phyloP scores from a whole-genome alignment of 805 yeast genomes.

The Wickerhamomyces chaumierensis region DNA sequence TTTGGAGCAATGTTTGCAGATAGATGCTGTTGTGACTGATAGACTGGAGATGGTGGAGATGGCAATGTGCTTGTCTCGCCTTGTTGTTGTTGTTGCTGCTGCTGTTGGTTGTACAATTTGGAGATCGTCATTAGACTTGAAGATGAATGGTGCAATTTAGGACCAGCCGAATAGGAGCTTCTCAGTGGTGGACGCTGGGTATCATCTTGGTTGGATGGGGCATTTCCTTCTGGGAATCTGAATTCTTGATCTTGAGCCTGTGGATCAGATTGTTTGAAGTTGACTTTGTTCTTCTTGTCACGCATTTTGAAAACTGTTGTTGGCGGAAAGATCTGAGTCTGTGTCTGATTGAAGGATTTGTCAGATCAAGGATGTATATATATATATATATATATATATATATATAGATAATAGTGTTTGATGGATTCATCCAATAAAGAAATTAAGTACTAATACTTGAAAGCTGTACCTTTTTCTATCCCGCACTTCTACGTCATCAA shows the following conservation, averaged over 20 bases:
- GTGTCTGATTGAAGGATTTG: too few species aligned
- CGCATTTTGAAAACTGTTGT: too few species aligned
- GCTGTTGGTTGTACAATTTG: constrained; percentile 13
- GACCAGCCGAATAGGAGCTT: not conserved
- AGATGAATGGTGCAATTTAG: constrained; percentile 8
- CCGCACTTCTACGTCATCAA: too few species aligned
- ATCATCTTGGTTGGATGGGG: not conserved
- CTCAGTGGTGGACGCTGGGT: not conserved
- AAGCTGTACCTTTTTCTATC: too few species aligned
- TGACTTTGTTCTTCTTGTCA: too few species aligned
- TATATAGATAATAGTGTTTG: too few species aligned
- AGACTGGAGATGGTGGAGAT: not conserved
- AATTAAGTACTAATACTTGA: too few species aligned
- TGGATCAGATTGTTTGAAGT: not conserved
- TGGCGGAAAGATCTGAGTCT: too few species aligned
- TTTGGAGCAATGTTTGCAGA: not conserved
- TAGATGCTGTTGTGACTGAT: not conserved
- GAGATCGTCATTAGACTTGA: constrained; percentile 18
- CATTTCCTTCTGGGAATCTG: not conserved
- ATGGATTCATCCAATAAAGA: too few species aligned
- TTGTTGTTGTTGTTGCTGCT: constrained; percentile 5
- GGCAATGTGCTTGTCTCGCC: constrained; percentile 2
- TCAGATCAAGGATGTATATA: too few species aligned
- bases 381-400: too few species aligned
- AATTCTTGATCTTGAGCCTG: not conserved